phyloP scores from a whole-genome alignment of 2,329 filamentous ascomycete species.

The Aspergillus persii region DNA sequence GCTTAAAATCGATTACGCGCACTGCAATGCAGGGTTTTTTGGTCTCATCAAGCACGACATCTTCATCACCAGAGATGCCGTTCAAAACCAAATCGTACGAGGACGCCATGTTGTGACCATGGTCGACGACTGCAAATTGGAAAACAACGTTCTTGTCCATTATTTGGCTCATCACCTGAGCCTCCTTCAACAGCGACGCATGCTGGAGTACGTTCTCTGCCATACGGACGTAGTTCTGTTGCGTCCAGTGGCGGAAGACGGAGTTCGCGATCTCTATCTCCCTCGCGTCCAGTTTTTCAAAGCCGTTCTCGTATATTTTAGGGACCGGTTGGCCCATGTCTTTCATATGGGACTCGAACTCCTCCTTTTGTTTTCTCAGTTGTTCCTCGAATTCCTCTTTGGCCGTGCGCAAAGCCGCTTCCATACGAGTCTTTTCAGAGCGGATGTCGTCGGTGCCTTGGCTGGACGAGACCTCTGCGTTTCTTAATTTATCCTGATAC shows the following conservation, averaged over 20 bases:
- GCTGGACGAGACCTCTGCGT: conserved; percentile 66
- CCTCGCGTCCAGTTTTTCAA: conserved; percentile 60
- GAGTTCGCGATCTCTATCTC: conserved; percentile 70
- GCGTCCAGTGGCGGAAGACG: conserved; percentile 72
- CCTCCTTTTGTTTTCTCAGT: conserved; percentile 76
- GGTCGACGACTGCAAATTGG: conserved; percentile 88
- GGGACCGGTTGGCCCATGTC: conserved; percentile 63
- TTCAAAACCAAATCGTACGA: conserved; percentile 97
- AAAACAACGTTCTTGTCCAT: conserved; percentile 91
- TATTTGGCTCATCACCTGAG: conserved; percentile 95
- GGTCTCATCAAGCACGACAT: conserved; percentile 74
- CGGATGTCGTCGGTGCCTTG: conserved; percentile 79
- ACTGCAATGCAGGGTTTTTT: conserved; percentile 89
- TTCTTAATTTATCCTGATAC: conserved; percentile 73
- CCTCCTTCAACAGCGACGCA: conserved; percentile 85
- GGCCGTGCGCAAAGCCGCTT: conserved; percentile 70
- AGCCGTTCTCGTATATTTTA: conserved; percentile 47
- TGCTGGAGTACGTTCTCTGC: conserved; percentile 87
- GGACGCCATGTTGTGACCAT: conserved; percentile 83
- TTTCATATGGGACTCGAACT: conserved; percentile 80
- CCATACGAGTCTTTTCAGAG: conserved; percentile 81
- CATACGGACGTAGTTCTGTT: conserved; percentile 87
- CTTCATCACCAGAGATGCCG: conserved; percentile 81
- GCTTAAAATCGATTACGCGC: conserved; percentile 85
- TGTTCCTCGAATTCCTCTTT: conserved; percentile 90